Base-by-base conservation (phyloP, 345 rosid genomes). In the Lumnitzera racemosa region DNA sequence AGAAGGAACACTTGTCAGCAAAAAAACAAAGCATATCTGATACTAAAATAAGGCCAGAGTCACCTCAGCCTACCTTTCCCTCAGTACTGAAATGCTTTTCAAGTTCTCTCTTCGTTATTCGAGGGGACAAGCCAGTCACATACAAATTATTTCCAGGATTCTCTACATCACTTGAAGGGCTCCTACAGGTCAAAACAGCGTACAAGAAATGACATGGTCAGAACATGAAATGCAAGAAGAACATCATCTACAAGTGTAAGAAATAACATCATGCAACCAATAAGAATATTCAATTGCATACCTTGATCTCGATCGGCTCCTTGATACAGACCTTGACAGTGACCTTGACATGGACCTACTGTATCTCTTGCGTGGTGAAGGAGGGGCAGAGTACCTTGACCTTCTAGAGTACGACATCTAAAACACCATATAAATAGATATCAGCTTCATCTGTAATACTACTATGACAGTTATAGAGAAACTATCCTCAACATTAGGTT, bases 81-180 rank as follows among this genome's bases (percentile, higher is more conserved):
- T 89, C 81, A 20, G 71, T 62, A 0, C 87, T 67, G 68, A 94
- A 92, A 76, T 83, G 86, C 68, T 79, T 83, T 74, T 84, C 91
- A 11, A 92, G 74, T 61, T 92, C 97, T 56, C 81, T 78, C 76
- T 84, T 84, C 0, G 96, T 83, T 47, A 85, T 78, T 12, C 89
- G 75, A 11, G 81, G 87, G 1, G 95, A 94, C 80, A 94, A 67
- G 12, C 99, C 99, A 0, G 99, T 90, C 62, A 94, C 99, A 64
- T 94, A 94, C 73, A 94, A 72, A 74, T 87, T 86, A 76, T 94
- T 89, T 29, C 97, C 97, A 50, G 96, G 96, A 69, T 94, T 94
- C 61, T 83, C 99, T 31, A 81, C 86, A 29, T 85, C 95, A 7
- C 65, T 56, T 0, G 83, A 84, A 20, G 56, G 59, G 2, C 69